A percentile compares a stretch with the other conserved stretches of the same genome.
Evolutionary conservation across 2,329 filamentous ascomycete species (phyloP).

Genomic region (Diplodia mutila): DNA sequence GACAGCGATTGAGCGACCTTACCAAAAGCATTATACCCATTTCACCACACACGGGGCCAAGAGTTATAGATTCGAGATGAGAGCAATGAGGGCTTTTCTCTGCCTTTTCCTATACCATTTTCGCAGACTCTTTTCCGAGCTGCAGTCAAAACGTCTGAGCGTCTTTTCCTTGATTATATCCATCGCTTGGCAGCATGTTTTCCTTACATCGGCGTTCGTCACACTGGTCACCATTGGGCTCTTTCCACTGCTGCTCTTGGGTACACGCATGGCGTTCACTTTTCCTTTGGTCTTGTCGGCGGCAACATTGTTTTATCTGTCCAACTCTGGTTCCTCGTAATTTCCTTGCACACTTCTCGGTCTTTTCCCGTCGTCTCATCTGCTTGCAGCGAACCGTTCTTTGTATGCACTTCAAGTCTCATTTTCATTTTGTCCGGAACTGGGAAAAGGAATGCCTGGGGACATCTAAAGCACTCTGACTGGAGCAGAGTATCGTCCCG

Average conservation of each 20-base stretch:
- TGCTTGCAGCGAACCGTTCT: slow-evolving; percentile 17
- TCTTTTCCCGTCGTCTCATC: slow-evolving; percentile 2
- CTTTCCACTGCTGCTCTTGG: slow-evolving; percentile 9
- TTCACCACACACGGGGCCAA: slow-evolving; percentile 19
- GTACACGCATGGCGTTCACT: slow-evolving; percentile 18
- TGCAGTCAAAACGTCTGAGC: slow-evolving; percentile 21
- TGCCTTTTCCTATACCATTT: slow-evolving; percentile 19
- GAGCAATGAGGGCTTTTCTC: slow-evolving; percentile 22
- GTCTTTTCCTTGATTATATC: slow-evolving; percentile 16
- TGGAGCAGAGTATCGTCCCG: slow-evolving; percentile 10
- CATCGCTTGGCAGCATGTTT: slow-evolving; percentile 22
- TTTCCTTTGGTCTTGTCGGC: slow-evolving; percentile 5
- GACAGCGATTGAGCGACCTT: slow-evolving; percentile 49
- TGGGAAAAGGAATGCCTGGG: slow-evolving; percentile 7
- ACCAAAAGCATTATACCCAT: slow-evolving; percentile 24
- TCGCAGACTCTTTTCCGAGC: slow-evolving; percentile 5
- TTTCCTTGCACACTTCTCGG: slow-evolving; percentile 11
- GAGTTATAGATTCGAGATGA: slow-evolving; percentile 20
- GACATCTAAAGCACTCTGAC: slow-evolving; percentile 10
- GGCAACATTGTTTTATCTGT: slow-evolving; percentile 13
- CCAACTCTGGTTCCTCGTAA: slow-evolving; percentile 8
- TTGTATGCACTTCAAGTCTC: not conserved
- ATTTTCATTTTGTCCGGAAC: slow-evolving; percentile 7
- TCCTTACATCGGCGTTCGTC: slow-evolving; percentile 21
- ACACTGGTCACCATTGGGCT: slow-evolving; percentile 5